A percentile compares a stretch with the other conserved stretches of the same genome.
Conservation (phyloP, 2,329 filamentous ascomycete species). For the Diaporthe aspalathi region DNA sequence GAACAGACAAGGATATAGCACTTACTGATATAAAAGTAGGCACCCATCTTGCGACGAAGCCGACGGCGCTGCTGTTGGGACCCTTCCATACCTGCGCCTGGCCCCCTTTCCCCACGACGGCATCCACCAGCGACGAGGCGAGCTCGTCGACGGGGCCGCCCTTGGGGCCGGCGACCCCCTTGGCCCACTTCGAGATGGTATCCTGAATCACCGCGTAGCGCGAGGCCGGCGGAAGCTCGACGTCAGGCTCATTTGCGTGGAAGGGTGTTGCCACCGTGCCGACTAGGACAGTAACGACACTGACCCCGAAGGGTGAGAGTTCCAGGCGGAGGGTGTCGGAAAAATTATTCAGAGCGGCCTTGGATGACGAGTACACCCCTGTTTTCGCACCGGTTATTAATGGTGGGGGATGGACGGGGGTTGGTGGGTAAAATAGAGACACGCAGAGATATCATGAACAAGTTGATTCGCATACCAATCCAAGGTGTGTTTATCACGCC, state of each 20-base stretch:
- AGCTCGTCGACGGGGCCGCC: too few relatives aligned
- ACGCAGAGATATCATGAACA: background rate
- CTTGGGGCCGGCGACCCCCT: too few relatives aligned
- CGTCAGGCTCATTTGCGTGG: background rate
- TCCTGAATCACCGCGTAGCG: slow-evolving; percentile 39
- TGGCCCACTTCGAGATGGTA: too few relatives aligned
- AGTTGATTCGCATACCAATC: slow-evolving; percentile 33
- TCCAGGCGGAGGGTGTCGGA: slow-evolving; percentile 46
- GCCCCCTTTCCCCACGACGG: too few relatives aligned
- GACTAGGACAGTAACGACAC: slow-evolving; percentile 38
- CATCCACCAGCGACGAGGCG: too few relatives aligned
- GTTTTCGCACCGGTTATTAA: background rate
- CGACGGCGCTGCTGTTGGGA: too few relatives aligned
- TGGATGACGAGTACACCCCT: slow-evolving; percentile 37
- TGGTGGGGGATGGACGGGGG: background rate
- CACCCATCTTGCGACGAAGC: too few relatives aligned
- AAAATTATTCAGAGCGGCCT: slow-evolving; percentile 41
- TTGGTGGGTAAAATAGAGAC: background rate
- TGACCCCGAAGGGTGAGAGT: slow-evolving; percentile 45
- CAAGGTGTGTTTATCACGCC: slow-evolving; percentile 44
- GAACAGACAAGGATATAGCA: too few relatives aligned
- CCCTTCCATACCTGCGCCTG: too few relatives aligned
- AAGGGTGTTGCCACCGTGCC: background rate
- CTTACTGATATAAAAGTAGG: too few relatives aligned
- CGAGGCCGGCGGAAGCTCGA: slow-evolving; percentile 36